Evolutionary conservation across 352 stramenopile genomes (phyloP), one percentile per base, ranked within the genome.

Genomic region (Peronospora belbahrii): DNA sequence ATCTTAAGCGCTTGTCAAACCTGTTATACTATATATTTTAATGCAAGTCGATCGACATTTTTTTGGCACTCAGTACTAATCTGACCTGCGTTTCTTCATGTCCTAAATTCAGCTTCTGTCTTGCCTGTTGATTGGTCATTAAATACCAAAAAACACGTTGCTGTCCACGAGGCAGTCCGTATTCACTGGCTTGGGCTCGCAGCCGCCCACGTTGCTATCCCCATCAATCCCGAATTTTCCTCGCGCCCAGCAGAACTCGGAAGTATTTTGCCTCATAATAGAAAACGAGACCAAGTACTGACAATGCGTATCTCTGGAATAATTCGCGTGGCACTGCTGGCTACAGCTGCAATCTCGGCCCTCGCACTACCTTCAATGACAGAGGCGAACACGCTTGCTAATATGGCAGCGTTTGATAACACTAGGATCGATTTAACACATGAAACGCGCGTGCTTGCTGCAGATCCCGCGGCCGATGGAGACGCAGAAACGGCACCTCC

Each of bases 211-310:
- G 52, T 61, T 59, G 45, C 41, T 38, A 18, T 47, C 48, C 50
- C 32, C 53, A 41, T 70, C 70, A 82, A 79, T 71, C 67, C 66
- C 56, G 52, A 82, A 79, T 79, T 82, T 68, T 57, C 65, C 53
- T 61, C 57, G 57, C 58, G 60, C 52, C 49, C 32, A 57, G 32
- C 60, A 70, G 34, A 34, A n/a, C n/a, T n/a, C n/a, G n/a, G n/a
- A n/a, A n/a, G n/a, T n/a, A n/a, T n/a, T n/a, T n/a, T n/a, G n/a
- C n/a, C n/a, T n/a, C n/a, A n/a, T n/a, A n/a, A n/a, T 23, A 5
- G 38, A 45, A n/a, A 49, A 34, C 37, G 22, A 50, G 20, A 20
- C 30, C n/a, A 47, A n/a, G n/a, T 18, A 11, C 33, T 28, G 19
- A 70, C 11, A n/a, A 88, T 88, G 77, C 70, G 66, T 47, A 75